Base-by-base conservation (phyloP, 352 stramenopile species). In the Globisporangium nunn region DNA sequence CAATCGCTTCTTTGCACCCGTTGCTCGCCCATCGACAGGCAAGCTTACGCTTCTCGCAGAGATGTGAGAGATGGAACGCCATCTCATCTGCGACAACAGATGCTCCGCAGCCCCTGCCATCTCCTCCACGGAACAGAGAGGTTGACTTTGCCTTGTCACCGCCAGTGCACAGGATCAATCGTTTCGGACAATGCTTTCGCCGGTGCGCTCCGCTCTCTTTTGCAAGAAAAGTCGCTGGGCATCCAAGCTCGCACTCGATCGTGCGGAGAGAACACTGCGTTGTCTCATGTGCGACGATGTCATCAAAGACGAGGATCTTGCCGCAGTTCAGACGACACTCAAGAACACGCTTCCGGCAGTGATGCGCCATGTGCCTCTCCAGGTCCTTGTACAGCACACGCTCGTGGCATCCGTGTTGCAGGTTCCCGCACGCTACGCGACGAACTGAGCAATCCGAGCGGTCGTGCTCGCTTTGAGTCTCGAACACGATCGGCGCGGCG, bases 281-380 rank as follows among this genome's bases (percentile, higher is more conserved):
- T 11, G 55, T 76, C 56, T 93, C 82, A 33, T 93, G 80, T 12
- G 46, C 6, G 15, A 81, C 62, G 14, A 81, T 59, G 40, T 68
- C 49, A 44, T 89, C 77, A 45, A 71, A 84, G 17, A 30, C 58
- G 33, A 91, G 52, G 0, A 58, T 59, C 4, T 58, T 40, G 29
- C 66, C 75, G 58, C 82, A 93, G 14, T 70, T 56, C 0, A 78
- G 64, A 2, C 80, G 80, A 53, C 82, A 93, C 8, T 58, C 33
- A 1, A 85, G 51, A 0, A 56, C 41, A 10, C 82, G 68, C 59
- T 88, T 83, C 33, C 78, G 78, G 54, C 82, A 93, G 62, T 90
- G 78, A 41, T 75, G 40, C 8, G 23, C 45, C 17, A 72, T 64
- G 50, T 93, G 82, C 15, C 59, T 30, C 1, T 72, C 53, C 29